These are phyloP conservation scores for Calycina herbarum DNA, from an alignment of 2,329 filamentous ascomycete species.

Conservation along the genomic window DNA sequence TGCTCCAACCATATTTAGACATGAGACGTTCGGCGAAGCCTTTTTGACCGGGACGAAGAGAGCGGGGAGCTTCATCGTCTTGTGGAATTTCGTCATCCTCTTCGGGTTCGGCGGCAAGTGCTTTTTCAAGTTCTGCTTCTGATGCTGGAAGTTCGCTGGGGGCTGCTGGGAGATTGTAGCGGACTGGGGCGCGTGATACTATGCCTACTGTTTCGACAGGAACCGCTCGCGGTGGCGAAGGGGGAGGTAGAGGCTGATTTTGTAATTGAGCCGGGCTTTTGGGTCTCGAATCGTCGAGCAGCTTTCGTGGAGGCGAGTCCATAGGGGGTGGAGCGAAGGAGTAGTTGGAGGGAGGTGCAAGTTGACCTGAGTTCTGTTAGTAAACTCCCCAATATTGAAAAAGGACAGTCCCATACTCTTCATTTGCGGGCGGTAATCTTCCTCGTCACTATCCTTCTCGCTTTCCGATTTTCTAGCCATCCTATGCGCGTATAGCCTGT, in stretches of 20 bases:
- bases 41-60: conserved; percentile 73
- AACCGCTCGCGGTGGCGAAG: conserved; percentile 37
- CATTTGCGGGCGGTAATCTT: conserved; percentile 43
- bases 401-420: conserved; percentile 43
- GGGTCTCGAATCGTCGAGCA: conserved; percentile 18
- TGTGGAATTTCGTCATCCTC: conserved; percentile 39
- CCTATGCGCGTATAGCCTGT: conserved; percentile 72
- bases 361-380: conserved; percentile 48
- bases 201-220: conserved; percentile 46
- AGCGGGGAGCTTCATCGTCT: conserved; percentile 48
- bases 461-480: conserved; percentile 50
- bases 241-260: conserved; percentile 30
- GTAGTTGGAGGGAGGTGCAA: conserved; percentile 59
- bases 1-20: conserved; percentile 90
- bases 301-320: conserved; percentile 33
- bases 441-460: conserved; percentile 45
- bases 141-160: conserved; percentile 53
- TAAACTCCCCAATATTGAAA: not conserved
- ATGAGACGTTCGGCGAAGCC: conserved; percentile 87
- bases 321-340: conserved; percentile 57
- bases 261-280: conserved; percentile 21
- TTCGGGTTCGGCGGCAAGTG: conserved; percentile 41
- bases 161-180: conserved; percentile 60
- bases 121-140: conserved; percentile 51
- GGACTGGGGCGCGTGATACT: conserved; percentile 77